phyloP scores from a whole-genome alignment of 139 green algal genomes.

The Zygnema circumcarinatum region DNA sequence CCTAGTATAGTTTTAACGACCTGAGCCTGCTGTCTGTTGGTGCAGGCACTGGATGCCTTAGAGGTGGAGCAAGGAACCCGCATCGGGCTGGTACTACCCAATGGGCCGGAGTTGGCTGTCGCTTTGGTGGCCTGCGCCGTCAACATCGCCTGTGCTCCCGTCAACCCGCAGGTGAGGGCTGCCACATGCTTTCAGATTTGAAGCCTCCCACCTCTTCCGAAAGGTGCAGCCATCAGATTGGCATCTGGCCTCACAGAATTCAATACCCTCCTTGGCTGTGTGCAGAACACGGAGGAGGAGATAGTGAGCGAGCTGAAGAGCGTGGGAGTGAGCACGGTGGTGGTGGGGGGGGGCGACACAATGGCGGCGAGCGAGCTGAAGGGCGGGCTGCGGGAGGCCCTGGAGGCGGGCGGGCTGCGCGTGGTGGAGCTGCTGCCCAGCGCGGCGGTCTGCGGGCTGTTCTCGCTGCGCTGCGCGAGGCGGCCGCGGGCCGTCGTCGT shows the following conservation, averaged over 20 bases:
- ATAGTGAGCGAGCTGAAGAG: conserved; percentile 37
- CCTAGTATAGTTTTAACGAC: too few relatives aligned
- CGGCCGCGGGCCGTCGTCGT: background rate
- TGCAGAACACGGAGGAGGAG: conserved; percentile 42
- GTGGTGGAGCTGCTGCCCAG: conserved; percentile 13
- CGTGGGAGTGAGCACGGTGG: background rate
- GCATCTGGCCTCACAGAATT: too few relatives aligned
- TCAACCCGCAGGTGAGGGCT: conserved; percentile 33
- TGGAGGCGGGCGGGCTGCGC: background rate
- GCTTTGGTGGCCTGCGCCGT: background rate
- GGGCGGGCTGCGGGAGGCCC: background rate
- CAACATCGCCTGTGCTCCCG: conserved; percentile 14
- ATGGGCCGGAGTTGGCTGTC: conserved; percentile 39
- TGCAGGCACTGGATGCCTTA: background rate
- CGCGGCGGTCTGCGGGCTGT: background rate
- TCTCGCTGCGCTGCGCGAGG: background rate
- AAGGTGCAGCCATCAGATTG: too few relatives aligned
- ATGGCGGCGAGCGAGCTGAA: background rate
- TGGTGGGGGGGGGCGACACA: conserved; percentile 5
- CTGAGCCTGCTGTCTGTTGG: too few relatives aligned
- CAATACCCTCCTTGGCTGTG: too few relatives aligned
- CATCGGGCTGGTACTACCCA: conserved; percentile 41
- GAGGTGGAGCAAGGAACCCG: background rate
- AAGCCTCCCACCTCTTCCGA: background rate
- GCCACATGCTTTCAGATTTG: background rate